A percentile compares a stretch with the other conserved stretches of the same genome.
Conservation (phyloP, 257 asterid genomes). For the Ilex asprella region DNA sequence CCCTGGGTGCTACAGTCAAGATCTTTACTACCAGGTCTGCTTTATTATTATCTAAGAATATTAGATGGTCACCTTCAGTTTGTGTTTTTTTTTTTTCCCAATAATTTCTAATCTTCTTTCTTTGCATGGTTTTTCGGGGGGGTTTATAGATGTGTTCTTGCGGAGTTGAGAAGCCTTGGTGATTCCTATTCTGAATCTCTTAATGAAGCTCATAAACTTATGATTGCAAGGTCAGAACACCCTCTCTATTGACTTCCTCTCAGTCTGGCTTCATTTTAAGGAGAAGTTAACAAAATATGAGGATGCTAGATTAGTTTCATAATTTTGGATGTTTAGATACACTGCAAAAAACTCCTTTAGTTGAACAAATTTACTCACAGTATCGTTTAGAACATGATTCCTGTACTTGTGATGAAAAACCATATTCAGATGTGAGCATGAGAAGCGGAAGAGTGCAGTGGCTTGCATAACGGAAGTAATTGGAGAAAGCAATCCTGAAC, state of each 20-base stretch:
- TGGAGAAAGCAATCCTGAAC: constrained; percentile 70
- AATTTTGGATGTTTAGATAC: too few species aligned
- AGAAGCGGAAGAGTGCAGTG: constrained; percentile 59
- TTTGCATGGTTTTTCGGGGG: background rate
- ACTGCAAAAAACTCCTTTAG: too few species aligned
- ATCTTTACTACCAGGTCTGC: constrained; percentile 78
- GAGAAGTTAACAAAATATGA: too few species aligned
- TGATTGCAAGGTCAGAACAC: constrained; percentile 53
- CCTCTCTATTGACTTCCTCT: background rate
- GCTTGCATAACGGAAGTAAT: constrained; percentile 72
- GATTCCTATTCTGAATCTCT: constrained; percentile 42
- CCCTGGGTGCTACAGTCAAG: constrained; percentile 72
- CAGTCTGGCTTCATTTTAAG: too few species aligned
- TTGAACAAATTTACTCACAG: too few species aligned
- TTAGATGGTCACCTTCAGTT: too few species aligned
- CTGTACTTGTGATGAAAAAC: background rate
- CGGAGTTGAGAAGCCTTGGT: constrained; percentile 83
- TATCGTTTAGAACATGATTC: too few species aligned
- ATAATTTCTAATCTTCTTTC: too few species aligned
- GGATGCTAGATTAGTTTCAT: too few species aligned
- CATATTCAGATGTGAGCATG: constrained; percentile 76
- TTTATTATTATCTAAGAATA: too few species aligned
- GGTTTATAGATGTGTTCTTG: constrained; percentile 70
- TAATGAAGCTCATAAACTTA: constrained; percentile 57
- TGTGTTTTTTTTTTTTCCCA: too few species aligned